These are phyloP conservation scores for Trichoderma afroharzianum DNA, from an alignment of 2,329 filamentous ascomycete species.

Conservation along the genomic window DNA sequence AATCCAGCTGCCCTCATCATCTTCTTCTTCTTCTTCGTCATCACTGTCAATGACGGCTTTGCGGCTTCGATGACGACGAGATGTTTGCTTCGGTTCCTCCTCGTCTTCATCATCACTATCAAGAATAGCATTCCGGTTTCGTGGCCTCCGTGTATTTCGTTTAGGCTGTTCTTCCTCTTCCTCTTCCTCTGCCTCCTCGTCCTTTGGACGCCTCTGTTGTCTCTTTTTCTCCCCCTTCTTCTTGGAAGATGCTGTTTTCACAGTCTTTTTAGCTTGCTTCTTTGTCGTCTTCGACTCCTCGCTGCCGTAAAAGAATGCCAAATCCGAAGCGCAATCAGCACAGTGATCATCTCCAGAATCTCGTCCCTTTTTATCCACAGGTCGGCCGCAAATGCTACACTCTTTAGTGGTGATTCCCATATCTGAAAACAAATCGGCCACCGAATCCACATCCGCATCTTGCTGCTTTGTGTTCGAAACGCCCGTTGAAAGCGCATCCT, in stretches of 20 bases:
- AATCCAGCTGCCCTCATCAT: slow-evolving; percentile 72
- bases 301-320: slow-evolving; percentile 58
- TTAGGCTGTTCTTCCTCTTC: slow-evolving; percentile 26
- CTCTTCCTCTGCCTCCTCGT: slow-evolving; percentile 25
- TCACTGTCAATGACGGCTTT: slow-evolving; percentile 63
- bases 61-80: slow-evolving; percentile 44
- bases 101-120: slow-evolving; percentile 62
- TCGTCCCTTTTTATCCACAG: slow-evolving; percentile 52
- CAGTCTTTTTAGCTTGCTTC: slow-evolving; percentile 38
- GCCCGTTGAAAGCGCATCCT: slow-evolving; percentile 72
- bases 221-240: slow-evolving; percentile 26
- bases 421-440: slow-evolving; percentile 82
- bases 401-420: slow-evolving; percentile 73
- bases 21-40: slow-evolving; percentile 46
- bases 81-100: slow-evolving; percentile 33
- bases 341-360: slow-evolving; percentile 53
- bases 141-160: slow-evolving; percentile 32
- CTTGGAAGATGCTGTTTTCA: slow-evolving; percentile 39
- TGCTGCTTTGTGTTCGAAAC: slow-evolving; percentile 46
- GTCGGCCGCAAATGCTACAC: slow-evolving; percentile 78
- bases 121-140: slow-evolving; percentile 54
- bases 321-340: slow-evolving; percentile 68
- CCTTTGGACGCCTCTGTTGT: slow-evolving; percentile 39
- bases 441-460: slow-evolving; percentile 69
- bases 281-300: slow-evolving; percentile 37